Evolutionary conservation across 2,329 filamentous ascomycete genomes (phyloP), one percentile per base, ranked within the genome.

Genomic region (Proliferodiscus dingleyae): DNA sequence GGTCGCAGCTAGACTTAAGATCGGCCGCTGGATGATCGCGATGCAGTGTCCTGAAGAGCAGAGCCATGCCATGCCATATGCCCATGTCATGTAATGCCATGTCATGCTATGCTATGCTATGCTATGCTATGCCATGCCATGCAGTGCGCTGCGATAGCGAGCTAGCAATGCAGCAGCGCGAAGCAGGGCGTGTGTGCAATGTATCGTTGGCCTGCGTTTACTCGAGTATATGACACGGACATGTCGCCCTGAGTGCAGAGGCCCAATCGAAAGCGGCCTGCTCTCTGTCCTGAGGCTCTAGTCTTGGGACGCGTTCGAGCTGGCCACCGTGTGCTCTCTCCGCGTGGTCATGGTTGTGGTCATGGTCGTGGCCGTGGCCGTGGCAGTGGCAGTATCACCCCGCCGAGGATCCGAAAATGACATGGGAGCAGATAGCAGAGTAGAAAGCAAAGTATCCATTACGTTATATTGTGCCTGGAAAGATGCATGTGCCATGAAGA

Each of bases 211-310:
- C 33, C 22, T 22, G 34, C 44, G 34, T 29, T 43, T 44, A 34
- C 28, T 46, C 37, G 6, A 11, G 24, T 11, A n/a, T n/a, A n/a
- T 26, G 24, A 6, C 6, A 26, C 24, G 24, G 24, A 11, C 6
- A 6, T 11, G 6, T 26, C 24, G 24, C 24, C 29, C 30, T 10
- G 36, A 36, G 22, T 19, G 33, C 22, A 11, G 16, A 19, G 40
- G 40, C 16, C 40, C 26, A 29, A 34, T 22, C 11, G 29, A 42
- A 33, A 37, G 24, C 6, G 24, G 24, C 24, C 24, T 11, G 11
- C 11, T 26, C 11, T 6, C 24, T 26, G 24, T 26, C 24, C 24
- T 52, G 50, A 49, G 50, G 46, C 50, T 52, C 47, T 40, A 45
- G 33, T 5, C 30, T 22, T 5, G 28, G 44, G 44, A 50, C 46